Evolutionary conservation across 108 stramenopile genomes (phyloP).

Genomic region (Pseudonitzschia multiseries): DNA sequence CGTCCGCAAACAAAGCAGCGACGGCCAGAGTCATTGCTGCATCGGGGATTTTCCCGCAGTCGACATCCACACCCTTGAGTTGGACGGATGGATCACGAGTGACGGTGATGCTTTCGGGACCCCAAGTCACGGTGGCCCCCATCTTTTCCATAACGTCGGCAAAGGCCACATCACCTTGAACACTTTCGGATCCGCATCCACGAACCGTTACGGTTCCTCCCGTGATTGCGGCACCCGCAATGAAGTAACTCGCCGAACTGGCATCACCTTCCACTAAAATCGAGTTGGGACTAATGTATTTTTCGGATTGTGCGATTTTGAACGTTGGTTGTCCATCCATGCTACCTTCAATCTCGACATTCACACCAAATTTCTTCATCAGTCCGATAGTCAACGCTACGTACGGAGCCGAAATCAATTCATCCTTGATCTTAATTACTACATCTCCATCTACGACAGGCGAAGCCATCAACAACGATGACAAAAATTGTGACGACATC

Average conservation of each 20-base stretch:
- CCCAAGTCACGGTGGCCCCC: conserved; percentile 93
- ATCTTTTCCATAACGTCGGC: conserved; percentile 94
- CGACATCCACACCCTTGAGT: conserved; percentile 93
- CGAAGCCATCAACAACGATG: conserved; percentile 93
- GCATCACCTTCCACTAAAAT: conserved; percentile 97
- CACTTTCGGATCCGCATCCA: conserved; percentile 87
- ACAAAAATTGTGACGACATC: conserved; percentile 97
- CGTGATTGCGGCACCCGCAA: conserved; percentile 96
- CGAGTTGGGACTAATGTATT: conserved; percentile 66
- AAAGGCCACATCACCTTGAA: conserved; percentile 97
- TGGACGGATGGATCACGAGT: conserved; percentile 68
- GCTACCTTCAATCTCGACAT: conserved; percentile 62
- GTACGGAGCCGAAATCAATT: conserved; percentile 95
- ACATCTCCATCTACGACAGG: conserved; percentile 82
- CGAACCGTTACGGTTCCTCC: conserved; percentile 93
- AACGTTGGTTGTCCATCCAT: conserved; percentile 77
- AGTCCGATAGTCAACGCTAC: conserved; percentile 94
- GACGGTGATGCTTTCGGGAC: conserved; percentile 89
- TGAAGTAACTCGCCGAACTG: conserved; percentile 94
- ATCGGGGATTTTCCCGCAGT: conserved; percentile 97
- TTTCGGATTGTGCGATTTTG: conserved; percentile 54
- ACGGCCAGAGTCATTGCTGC: conserved; percentile 98
- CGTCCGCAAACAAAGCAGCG: conserved; percentile 92
- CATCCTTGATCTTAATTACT: conserved; percentile 90
- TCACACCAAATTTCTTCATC: conserved; percentile 91